Base-by-base conservation (phyloP, 768 basidiomycete genomes). In the Leccinum imitatum region DNA sequence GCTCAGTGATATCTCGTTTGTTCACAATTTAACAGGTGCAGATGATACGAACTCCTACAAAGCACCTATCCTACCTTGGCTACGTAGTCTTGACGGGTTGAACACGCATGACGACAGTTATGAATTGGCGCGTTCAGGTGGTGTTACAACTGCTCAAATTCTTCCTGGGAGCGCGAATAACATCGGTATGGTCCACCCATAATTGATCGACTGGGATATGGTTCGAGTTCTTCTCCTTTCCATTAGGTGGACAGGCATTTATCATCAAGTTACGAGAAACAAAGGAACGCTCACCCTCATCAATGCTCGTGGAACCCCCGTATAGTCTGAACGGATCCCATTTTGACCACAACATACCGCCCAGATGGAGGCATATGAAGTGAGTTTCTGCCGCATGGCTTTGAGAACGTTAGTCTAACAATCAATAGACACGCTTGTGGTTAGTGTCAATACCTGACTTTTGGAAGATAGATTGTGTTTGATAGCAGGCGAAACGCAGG, bases 11-110 rank as follows among this genome's bases (percentile, higher is more conserved):
- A 27, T 35, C 11, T 3, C 7, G 6, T 53, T 46, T 67, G 64
- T 44, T 52, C 17, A 62, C 25, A 25, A 14, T 9, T 17, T n/a
- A 33, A 27, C 50, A 71, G 80, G 84, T 30, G 77, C 82, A 8
- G 61, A 74, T 51, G 90, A 91, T 65, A 79, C 67, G 27, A 86
- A 87, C 68, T 88, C 87, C 11, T 17, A 69, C 35, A 79, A 83
- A 55, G 79, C 78, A 0, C 82, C 90, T 1, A 80, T 89, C 57
- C 67, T 85, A 23, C 91, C 91, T 6, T 91, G 87, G 85, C 67
- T 83, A 14, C 71, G 79, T 4, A 76, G 75, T 13, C 64, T 80
- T 11, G 81, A 82, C 47, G 80, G 76, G 2, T 67, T 82, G 60
- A 80, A 82, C 63, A 79, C 77, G 1, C 79, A 78, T 44, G 81